phyloP scores from a whole-genome alignment of 441 rosid species.

The Gossypium gossypioides region DNA sequence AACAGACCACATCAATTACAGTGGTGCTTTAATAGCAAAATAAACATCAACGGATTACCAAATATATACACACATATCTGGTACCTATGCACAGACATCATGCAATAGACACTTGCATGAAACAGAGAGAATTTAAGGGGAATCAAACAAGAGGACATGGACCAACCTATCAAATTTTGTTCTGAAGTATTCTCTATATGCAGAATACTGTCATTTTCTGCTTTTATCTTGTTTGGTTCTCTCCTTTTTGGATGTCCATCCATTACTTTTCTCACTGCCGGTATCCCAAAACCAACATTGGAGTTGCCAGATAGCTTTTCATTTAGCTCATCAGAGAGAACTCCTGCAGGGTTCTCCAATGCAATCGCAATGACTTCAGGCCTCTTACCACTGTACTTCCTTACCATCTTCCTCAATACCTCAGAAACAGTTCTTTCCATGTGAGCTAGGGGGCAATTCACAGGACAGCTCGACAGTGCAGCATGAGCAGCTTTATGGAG shows the following conservation, averaged over 20 bases:
- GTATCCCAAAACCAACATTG: slow-evolving; percentile 38
- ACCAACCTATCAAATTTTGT: slow-evolving; percentile 30
- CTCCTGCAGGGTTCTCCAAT: slow-evolving; percentile 63
- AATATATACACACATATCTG: not conserved
- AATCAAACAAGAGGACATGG: not conserved
- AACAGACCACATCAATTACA: not conserved
- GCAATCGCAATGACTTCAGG: slow-evolving; percentile 87
- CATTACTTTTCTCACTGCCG: slow-evolving; percentile 43
- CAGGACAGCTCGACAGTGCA: slow-evolving; percentile 82
- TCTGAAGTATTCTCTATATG: slow-evolving; percentile 18
- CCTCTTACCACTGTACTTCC: slow-evolving; percentile 89
- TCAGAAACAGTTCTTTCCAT: slow-evolving; percentile 82
- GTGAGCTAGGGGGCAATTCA: slow-evolving; percentile 73
- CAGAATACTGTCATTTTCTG: slow-evolving; percentile 26
- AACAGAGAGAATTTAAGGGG: not conserved
- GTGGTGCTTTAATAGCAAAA: not conserved
- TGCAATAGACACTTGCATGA: not conserved
- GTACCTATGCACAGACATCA: not conserved
- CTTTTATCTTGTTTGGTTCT: slow-evolving; percentile 21
- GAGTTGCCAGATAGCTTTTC: slow-evolving; percentile 57
- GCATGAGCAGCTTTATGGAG: slow-evolving; percentile 90
- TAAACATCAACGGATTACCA: not conserved
- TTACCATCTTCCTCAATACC: slow-evolving; percentile 76
- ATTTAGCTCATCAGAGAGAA: slow-evolving; percentile 62
- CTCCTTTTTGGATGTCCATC: slow-evolving; percentile 34